Evolutionary conservation across 2,329 filamentous ascomycete genomes (phyloP).

Genomic region (Aspergillus brasiliensis): DNA sequence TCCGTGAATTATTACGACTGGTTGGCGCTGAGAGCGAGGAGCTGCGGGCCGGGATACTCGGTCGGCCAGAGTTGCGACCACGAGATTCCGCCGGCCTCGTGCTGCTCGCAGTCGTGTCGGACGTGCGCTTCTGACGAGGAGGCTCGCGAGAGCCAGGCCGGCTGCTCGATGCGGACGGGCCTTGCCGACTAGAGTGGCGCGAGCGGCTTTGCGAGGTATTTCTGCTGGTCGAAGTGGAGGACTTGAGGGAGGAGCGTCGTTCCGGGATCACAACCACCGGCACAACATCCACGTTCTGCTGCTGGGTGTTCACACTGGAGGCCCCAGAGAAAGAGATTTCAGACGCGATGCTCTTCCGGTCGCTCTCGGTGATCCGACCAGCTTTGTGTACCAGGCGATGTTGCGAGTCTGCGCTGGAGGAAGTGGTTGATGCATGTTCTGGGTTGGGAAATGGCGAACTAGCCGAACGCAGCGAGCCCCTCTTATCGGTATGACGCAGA

Average conservation of each 20-base stretch:
- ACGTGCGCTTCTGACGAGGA: conserved; percentile 38
- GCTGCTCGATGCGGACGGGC: conserved; percentile 40
- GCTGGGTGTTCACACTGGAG: conserved; percentile 32
- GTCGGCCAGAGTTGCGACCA: conserved; percentile 30
- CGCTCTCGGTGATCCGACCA: conserved; percentile 51
- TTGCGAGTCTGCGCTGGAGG: conserved; percentile 47
- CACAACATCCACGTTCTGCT: conserved; percentile 43
- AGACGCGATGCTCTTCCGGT: conserved; percentile 47
- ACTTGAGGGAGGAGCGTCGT: conserved; percentile 47
- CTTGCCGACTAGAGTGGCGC: conserved; percentile 39
- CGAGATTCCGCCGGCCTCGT: conserved; percentile 30
- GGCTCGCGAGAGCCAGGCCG: conserved; percentile 35
- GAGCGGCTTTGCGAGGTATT: conserved; percentile 43
- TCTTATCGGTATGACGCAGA: conserved; percentile 58
- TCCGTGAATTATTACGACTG: conserved; percentile 46
- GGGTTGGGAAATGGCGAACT: conserved; percentile 49
- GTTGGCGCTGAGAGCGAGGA: conserved; percentile 52
- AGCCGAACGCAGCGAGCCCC: conserved; percentile 53
- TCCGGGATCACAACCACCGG: conserved; percentile 53
- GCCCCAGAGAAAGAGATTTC: conserved; percentile 42
- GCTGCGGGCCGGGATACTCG: conserved; percentile 42
- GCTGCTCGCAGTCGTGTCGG: conserved; percentile 39
- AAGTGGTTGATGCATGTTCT: conserved; percentile 48
- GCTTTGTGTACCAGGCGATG: conserved; percentile 55
- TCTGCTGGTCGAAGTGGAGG: conserved; percentile 40